Conservation (phyloP, 352 stramenopile species). For the Pythium sukuiense region DNA sequence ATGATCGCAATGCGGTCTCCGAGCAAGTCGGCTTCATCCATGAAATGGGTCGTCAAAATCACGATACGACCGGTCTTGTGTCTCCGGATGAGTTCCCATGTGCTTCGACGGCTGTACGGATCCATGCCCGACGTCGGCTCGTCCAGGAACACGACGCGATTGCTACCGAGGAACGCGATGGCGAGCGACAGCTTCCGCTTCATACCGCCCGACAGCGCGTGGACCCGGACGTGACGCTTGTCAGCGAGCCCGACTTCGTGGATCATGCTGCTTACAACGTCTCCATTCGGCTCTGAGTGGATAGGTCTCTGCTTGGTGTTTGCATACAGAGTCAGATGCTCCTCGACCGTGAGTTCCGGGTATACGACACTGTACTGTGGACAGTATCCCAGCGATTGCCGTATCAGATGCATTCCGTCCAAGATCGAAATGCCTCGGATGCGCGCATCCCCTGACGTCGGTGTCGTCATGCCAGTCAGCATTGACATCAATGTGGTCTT, state of each 20-base stretch:
- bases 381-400: conserved; percentile 93
- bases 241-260: conserved; percentile 88
- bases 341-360: conserved; percentile 92
- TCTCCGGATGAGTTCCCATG: conserved; percentile 86
- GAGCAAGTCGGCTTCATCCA: conserved; percentile 92
- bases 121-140: conserved; percentile 94
- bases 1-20: conserved; percentile 91
- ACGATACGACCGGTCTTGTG: conserved; percentile 61
- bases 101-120: conserved; percentile 85
- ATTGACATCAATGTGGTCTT: conserved; percentile 89
- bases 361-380: conserved; percentile 98
- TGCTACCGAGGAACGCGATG: conserved; percentile 76
- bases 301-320: conserved; percentile 95
- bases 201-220: conserved; percentile 76
- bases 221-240: conserved; percentile 66
- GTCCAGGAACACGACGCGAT: conserved; percentile 73
- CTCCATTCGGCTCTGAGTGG: no score
- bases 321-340: conserved; percentile 95
- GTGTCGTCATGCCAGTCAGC: conserved; percentile 70
- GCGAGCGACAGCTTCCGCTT: conserved; percentile 79
- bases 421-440: conserved; percentile 57
- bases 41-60: conserved; percentile 91
- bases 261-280: conserved; percentile 64
- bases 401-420: conserved; percentile 86
- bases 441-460: conserved; percentile 54